Percentiles rank a stretch among this genome's conserved stretches.
Evolutionary conservation across 768 basidiomycete species (phyloP).

Genomic region (Suillus spraguei): DNA sequence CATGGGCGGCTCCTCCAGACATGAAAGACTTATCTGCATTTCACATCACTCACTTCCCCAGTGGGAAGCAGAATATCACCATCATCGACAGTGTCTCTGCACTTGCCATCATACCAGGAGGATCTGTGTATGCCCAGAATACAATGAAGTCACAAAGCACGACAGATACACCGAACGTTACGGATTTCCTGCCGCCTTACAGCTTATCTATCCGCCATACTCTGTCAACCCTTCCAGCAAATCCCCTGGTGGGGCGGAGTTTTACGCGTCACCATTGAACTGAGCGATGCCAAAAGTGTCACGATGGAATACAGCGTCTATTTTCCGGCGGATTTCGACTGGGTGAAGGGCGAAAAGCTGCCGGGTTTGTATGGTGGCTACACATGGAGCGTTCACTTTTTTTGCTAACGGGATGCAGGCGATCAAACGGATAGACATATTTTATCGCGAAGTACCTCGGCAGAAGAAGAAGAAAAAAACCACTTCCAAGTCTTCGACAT

Average conservation of each 20-base stretch:
- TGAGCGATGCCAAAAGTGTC: constrained; percentile 52
- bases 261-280: constrained; percentile 54
- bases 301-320: constrained; percentile 72
- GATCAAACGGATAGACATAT: constrained; percentile 58
- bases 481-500: background rate
- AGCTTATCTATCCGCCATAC: constrained; percentile 65
- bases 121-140: background rate
- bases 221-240: constrained; percentile 68
- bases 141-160: constrained; percentile 17
- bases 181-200: constrained; percentile 47
- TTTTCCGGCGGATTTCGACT: constrained; percentile 75
- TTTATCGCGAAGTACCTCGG: constrained; percentile 53
- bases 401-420: constrained; percentile 61
- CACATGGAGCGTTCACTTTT: constrained; percentile 63
- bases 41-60: constrained; percentile 57
- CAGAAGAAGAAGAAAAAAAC: constrained; percentile 11
- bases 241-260: constrained; percentile 74
- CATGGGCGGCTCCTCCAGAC: constrained; percentile 54
- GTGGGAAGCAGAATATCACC: constrained; percentile 55
- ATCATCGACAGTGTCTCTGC: constrained; percentile 54
- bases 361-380: constrained; percentile 81
- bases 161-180: constrained; percentile 20
- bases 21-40: constrained; percentile 64
- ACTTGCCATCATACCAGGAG: constrained; percentile 28
- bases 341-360: constrained; percentile 82